These are phyloP conservation scores for Alloteropsis angusta DNA, from an alignment of 202 grass and related monocot genomes.

Conservation along the genomic window DNA sequence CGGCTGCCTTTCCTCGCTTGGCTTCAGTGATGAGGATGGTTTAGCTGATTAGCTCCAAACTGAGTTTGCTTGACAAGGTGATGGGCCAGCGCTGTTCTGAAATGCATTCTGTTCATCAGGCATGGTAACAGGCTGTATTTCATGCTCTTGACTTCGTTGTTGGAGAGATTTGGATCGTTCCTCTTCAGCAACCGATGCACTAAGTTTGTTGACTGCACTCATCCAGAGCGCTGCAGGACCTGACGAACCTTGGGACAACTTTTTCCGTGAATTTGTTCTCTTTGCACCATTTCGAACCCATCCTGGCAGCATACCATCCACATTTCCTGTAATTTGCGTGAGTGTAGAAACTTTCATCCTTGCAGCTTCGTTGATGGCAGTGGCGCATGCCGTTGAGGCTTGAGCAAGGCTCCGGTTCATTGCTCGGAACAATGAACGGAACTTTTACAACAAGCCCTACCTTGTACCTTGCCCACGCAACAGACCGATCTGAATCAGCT, in stretches of 20 bases:
- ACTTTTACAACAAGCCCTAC: neutral
- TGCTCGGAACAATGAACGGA: neutral
- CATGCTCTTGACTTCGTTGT: too few relatives aligned
- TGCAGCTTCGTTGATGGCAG: neutral
- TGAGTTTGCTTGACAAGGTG: neutral
- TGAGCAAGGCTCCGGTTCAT: neutral
- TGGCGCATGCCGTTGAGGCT: neutral
- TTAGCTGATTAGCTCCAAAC: neutral
- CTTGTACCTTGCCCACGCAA: too few relatives aligned
- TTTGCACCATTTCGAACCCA: neutral
- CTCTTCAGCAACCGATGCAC: too few relatives aligned
- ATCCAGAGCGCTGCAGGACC: neutral
- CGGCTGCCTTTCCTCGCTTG: neutral
- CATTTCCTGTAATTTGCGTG: neutral
- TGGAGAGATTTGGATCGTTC: neutral
- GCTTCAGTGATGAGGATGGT: neutral
- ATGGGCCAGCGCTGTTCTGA: neutral
- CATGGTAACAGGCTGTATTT: neutral
- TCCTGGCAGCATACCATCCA: neutral
- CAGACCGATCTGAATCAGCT: too few relatives aligned
- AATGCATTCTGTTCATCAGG: neutral
- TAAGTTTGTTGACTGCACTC: too few relatives aligned
- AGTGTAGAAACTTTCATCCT: neutral
- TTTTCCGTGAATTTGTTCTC: neutral
- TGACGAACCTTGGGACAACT: too few relatives aligned